phyloP scores from a whole-genome alignment of 2,329 filamentous ascomycete genomes.

The Chrysoporthe puriensis region DNA sequence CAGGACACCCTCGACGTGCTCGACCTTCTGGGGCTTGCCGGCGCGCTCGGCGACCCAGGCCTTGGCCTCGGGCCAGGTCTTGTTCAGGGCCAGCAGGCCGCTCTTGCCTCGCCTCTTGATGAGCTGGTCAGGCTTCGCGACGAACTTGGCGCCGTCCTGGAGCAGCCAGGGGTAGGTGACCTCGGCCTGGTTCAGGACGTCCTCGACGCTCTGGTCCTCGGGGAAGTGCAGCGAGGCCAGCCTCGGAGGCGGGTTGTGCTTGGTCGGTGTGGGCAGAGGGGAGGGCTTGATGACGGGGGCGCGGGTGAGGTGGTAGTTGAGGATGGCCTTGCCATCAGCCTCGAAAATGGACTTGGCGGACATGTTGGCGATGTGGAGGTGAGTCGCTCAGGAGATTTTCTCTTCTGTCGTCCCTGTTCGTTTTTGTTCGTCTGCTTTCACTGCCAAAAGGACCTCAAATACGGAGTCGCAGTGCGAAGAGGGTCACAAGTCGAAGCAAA shows the following conservation, averaged over 20 bases:
- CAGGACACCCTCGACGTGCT: slow-evolving; percentile 85
- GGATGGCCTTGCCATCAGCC: slow-evolving; percentile 99
- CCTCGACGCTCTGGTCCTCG: slow-evolving; percentile 80
- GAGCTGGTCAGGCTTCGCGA: slow-evolving; percentile 96
- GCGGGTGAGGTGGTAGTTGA: slow-evolving; percentile 99
- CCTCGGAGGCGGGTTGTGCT: slow-evolving; percentile 90
- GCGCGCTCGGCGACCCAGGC: slow-evolving; percentile 93
- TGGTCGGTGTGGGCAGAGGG: slow-evolving; percentile 80
- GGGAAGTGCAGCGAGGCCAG: slow-evolving; percentile 93
- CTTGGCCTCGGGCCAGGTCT: slow-evolving; percentile 92
- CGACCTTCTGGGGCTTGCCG: slow-evolving; percentile 89
- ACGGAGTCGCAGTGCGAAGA: slow-evolving; percentile 27
- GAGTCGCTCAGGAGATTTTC: slow-evolving; percentile 29
- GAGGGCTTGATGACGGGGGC: slow-evolving; percentile 97
- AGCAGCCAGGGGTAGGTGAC: slow-evolving; percentile 96
- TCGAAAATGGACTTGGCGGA: slow-evolving; percentile 97
- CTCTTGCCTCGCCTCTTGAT: slow-evolving; percentile 99
- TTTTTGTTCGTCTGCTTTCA: too few relatives aligned
- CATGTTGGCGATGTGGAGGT: slow-evolving; percentile 57
- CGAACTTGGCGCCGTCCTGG: slow-evolving; percentile 81
- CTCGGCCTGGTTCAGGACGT: slow-evolving; percentile 93
- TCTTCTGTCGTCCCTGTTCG: slow-evolving; percentile 16
- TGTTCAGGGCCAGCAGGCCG: slow-evolving; percentile 93
- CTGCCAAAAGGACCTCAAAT: slow-evolving; percentile 24
- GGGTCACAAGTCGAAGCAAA: slow-evolving; percentile 16